Base-by-base conservation (phyloP, 2,329 filamentous ascomycete species). In the Anthostomella pinea region DNA sequence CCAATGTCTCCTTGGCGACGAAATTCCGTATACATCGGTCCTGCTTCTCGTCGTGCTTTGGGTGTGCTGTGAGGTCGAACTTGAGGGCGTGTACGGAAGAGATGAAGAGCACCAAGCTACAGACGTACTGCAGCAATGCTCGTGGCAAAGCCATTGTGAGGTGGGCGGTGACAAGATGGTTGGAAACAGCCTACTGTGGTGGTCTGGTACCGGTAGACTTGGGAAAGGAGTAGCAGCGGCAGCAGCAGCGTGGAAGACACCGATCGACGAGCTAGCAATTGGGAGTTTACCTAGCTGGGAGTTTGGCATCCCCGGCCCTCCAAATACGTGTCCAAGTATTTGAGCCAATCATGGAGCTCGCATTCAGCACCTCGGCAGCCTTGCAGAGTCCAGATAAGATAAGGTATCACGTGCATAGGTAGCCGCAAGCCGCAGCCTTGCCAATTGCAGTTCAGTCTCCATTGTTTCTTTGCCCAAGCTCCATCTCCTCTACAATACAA, bases 1-100 rank as follows among this genome's bases (percentile, higher is more conserved):
- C 93, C 49, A 98, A 72, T 48, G 93, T 95, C 60, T 96, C 89
- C 67, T 81, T 85, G 44, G 80, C 77, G 50, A 96, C 90, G 65
- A 96, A 98, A 72, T 98, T 98, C 63, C 91, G 81, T 65, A 98
- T 86, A 71, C 93, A 98, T 70, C 91, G 79, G 69, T 91, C 85
- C 57, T 75, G 80, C 45, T 72, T 71, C 54, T 83, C 80, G 62
- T 77, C 72, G 40, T 68, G 65, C 34, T 69, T 66, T 49, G 39
- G 21, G 7, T 81, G 76, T 28, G 89, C 87, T 55, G 79, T 68
- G 44, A 98, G 79, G 58, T 98, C 93, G 75, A 98, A 96, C 72
- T 95, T 96, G 57, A 98, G 81, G 41, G 89, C 89, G 51, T 73
- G 65, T 47, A 70, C 68, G 49, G 68, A 68, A 41, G 70, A 67